Percentiles rank a stretch among this genome's conserved stretches.
phyloP scores from a whole-genome alignment of 208 protist species.

The Phytomonas sp. region DNA sequence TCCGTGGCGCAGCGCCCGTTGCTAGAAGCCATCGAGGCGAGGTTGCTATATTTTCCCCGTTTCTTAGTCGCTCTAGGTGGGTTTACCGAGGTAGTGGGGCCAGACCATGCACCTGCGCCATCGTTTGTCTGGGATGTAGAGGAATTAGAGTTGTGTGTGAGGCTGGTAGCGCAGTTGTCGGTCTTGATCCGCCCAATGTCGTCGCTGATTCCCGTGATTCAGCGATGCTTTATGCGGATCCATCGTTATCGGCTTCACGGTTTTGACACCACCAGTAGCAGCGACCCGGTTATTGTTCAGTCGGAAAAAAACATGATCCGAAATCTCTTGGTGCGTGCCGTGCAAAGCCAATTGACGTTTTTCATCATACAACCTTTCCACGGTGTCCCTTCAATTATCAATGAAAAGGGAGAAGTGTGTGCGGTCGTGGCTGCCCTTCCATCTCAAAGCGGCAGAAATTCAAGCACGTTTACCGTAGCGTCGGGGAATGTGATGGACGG shows the following conservation, averaged over 20 bases:
- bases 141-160: constrained; percentile 42
- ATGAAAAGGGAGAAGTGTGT: neutral
- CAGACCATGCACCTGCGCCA: constrained; percentile 5
- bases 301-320: constrained; percentile 16
- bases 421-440: neutral
- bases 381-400: neutral
- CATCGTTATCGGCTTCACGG: neutral
- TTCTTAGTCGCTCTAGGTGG: constrained; percentile 41
- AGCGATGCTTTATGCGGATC: constrained; percentile 31
- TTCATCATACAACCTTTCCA: constrained; percentile 2
- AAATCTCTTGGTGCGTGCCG: constrained; percentile 15
- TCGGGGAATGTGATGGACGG: neutral
- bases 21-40: constrained; percentile 26
- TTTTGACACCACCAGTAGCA: neutral
- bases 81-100: constrained; percentile 18
- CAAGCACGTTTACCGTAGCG: neutral
- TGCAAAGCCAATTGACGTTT: constrained; percentile 24
- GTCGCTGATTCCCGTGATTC: constrained; percentile 29
- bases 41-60: constrained; percentile 29
- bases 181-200: constrained; percentile 24
- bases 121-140: constrained; percentile 50
- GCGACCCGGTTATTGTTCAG: neutral
- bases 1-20: constrained; percentile 11
- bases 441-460: neutral
- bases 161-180: constrained; percentile 27